Percentiles rank a stretch among this genome's conserved stretches.
Conservation (phyloP, 768 basidiomycete species). For the Brasilioporus rufonigricans region DNA sequence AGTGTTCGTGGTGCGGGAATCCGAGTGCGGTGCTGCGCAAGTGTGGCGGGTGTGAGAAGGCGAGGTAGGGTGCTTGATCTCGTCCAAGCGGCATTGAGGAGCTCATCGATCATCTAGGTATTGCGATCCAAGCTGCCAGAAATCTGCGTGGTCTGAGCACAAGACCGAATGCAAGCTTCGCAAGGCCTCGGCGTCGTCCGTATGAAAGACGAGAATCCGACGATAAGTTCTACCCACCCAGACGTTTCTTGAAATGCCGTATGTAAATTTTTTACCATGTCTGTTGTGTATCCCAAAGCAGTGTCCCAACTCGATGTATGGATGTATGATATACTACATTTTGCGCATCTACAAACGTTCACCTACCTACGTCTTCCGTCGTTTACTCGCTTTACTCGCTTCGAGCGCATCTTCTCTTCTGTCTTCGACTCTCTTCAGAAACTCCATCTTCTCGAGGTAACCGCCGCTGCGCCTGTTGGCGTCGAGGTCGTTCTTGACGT, state of each 20-base stretch:
- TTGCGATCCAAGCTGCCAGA: constrained; percentile 16
- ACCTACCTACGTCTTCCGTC: constrained; percentile 31
- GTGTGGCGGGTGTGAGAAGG: constrained; percentile 44
- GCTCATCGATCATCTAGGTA: constrained; percentile 7
- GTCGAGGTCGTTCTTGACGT: constrained; percentile 68
- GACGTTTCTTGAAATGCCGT: not conserved
- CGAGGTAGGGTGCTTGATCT: constrained; percentile 30
- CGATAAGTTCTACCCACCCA: constrained; percentile 1
- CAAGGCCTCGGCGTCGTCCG: not conserved
- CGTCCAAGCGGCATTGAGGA: not conserved
- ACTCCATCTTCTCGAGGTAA: constrained; percentile 84
- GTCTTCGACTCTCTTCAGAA: constrained; percentile 71
- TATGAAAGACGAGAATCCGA: not conserved
- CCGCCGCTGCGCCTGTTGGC: constrained; percentile 72
- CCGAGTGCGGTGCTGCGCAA: constrained; percentile 57
- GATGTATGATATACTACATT: not conserved
- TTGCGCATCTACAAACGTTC: not conserved
- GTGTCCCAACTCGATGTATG: constrained; percentile 8
- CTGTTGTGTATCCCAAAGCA: not conserved
- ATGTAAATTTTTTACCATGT: not conserved
- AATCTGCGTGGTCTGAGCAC: constrained; percentile 16
- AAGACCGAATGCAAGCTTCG: constrained; percentile 9
- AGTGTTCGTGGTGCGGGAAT: constrained; percentile 63
- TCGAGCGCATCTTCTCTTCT: constrained; percentile 67
- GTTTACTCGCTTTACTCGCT: constrained; percentile 52